Evolutionary conservation across 2,329 filamentous ascomycete species (phyloP), one percentile per base, ranked within the genome.

Genomic region (Davidsoniella neocaledoniae): DNA sequence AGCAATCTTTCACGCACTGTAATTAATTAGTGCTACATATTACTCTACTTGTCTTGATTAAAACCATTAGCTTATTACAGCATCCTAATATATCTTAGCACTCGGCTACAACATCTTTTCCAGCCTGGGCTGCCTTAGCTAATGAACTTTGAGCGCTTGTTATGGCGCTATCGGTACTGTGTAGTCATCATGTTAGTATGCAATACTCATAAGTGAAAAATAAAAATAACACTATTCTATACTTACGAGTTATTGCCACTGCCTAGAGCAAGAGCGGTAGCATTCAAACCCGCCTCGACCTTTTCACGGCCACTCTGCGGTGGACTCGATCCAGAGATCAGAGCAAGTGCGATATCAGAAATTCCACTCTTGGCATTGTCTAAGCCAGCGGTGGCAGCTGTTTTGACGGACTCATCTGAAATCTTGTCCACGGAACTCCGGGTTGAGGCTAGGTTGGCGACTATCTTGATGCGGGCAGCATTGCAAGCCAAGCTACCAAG

Each of bases 391-490:
- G 9, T 45, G 33, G 52, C 52, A 19, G 45, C 49, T 5, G 40
- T 10, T 39, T 50, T 38, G 49, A 51, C 43, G 14, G 44, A 17
- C 4, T 19, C 12, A 17, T 54, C 48, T 2, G 44, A 39, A 40
- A 54, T 49, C 7, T 47, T 26, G 7, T 43, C 26, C 16, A 54
- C 45, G 29, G 42, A 40, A 16, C 16, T n/a, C 16, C 46, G 48
- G 36, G 52, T 51, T 14, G 49, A 23, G 25, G 37, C 29, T 12
- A 54, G 52, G 10, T 44, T 48, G 14, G 45, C 38, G 7, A 54
- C 2, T 14, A 54, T 54, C 29, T 49, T 42, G 48, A 46, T n/a
- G 14, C 52, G 52, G 17, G 52, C 52, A 29, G 48, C 10, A 37
- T 50, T 51, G 52, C 52, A 54, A 33, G 48, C 26, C 6, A 47